Evolutionary conservation across 306 rosid genomes (phyloP).

Genomic region (Prinsepia uniflora): DNA sequence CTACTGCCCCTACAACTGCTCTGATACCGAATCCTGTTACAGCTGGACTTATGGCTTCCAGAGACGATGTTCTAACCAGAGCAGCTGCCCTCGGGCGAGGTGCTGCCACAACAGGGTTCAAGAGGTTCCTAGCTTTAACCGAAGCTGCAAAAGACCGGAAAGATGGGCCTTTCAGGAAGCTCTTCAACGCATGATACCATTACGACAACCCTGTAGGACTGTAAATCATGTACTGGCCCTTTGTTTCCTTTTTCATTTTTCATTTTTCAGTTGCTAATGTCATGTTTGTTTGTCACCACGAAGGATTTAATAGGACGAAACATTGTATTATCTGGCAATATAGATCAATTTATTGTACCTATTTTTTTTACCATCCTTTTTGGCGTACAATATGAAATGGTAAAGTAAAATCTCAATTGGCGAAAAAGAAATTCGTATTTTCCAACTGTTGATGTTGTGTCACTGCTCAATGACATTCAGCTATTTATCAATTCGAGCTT

Average conservation of each 20-base stretch:
- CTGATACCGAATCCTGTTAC: constrained; percentile 46
- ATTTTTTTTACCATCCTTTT: not conserved
- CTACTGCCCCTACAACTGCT: constrained; percentile 43
- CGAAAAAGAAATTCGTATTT: too few species aligned
- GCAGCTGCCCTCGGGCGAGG: constrained; percentile 99
- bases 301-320: not conserved
- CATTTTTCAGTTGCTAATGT: not conserved
- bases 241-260: not conserved
- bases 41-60: constrained; percentile 53
- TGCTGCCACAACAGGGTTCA: constrained; percentile 97
- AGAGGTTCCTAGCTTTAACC: constrained; percentile 92
- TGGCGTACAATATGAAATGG: not conserved
- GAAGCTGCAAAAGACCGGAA: constrained; percentile 98
- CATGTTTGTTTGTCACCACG: not conserved
- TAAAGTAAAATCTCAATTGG: not conserved
- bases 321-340: not conserved
- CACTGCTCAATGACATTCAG: too few species aligned
- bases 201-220: not conserved
- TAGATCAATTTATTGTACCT: not conserved
- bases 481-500: too few species aligned
- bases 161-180: constrained; percentile 95
- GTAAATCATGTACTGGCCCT: not conserved
- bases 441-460: too few species aligned
- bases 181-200: constrained; percentile 60
- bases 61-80: constrained; percentile 87